A percentile compares a stretch with the other conserved stretches of the same genome.
Conservation (phyloP, 208 protist genomes). For the Trichomonas tenax region DNA sequence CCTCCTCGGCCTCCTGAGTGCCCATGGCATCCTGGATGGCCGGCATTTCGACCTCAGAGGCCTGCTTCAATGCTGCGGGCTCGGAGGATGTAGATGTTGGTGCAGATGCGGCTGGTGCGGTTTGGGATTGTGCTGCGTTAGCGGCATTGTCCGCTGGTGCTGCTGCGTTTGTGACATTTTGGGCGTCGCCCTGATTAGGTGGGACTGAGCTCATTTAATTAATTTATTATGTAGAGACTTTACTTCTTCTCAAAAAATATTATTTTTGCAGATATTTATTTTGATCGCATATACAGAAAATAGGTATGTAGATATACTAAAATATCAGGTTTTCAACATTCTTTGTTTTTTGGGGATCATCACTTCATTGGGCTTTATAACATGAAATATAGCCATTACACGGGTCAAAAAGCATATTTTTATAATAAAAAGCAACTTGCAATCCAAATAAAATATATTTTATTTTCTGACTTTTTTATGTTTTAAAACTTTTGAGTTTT, state of each 20-base stretch:
- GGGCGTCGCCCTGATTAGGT: background rate
- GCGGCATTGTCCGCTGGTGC: background rate
- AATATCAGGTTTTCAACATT: too few relatives aligned
- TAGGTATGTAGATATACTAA: too few relatives aligned
- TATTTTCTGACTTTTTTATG: too few relatives aligned
- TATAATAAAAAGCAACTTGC: too few relatives aligned
- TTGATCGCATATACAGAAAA: too few relatives aligned
- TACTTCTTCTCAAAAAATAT: background rate
- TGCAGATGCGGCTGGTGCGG: background rate
- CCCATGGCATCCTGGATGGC: background rate
- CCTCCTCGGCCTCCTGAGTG: background rate
- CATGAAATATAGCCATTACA: too few relatives aligned
- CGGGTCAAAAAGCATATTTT: too few relatives aligned
- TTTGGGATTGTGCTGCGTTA: background rate
- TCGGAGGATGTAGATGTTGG: background rate
- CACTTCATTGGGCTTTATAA: too few relatives aligned
- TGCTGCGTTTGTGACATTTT: background rate
- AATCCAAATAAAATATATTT: too few relatives aligned
- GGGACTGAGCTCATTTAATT: background rate
- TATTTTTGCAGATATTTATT: too few relatives aligned
- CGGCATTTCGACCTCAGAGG: background rate
- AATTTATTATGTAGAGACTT: background rate
- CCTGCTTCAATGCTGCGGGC: background rate
- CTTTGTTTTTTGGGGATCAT: too few relatives aligned
- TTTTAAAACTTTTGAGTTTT: too few relatives aligned